These are phyloP conservation scores for Aspergillus japonicus DNA, from an alignment of 2,329 filamentous ascomycete genomes.

Conservation along the genomic window DNA sequence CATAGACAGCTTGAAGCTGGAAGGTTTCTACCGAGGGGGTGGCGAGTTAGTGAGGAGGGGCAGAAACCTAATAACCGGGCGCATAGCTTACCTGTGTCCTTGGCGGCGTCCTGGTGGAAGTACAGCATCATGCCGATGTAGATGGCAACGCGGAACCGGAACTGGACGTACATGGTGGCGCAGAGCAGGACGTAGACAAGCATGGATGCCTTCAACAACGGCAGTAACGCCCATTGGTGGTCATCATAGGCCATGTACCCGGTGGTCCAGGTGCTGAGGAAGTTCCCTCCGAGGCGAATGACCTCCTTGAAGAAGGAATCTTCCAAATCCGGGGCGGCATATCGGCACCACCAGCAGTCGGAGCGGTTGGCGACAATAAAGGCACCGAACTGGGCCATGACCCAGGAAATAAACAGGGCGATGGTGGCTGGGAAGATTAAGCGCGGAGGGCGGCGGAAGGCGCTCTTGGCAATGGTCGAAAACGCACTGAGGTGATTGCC, in stretches of 20 bases:
- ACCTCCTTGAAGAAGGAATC: conserved; percentile 49
- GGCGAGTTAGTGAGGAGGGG: background rate
- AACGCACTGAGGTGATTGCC: conserved; percentile 48
- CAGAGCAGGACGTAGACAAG: conserved; percentile 51
- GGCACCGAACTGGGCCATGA: conserved; percentile 49
- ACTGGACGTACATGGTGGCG: conserved; percentile 47
- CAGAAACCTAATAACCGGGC: background rate
- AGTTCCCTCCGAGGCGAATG: conserved; percentile 45
- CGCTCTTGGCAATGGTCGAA: conserved; percentile 52
- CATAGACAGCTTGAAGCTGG: conserved; percentile 53
- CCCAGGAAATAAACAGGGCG: conserved; percentile 52
- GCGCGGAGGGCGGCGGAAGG: conserved; percentile 54
- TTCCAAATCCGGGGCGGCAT: conserved; percentile 48
- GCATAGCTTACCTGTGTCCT: conserved; percentile 45
- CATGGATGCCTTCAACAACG: conserved; percentile 52
- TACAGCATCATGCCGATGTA: conserved; percentile 50
- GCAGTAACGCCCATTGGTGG: conserved; percentile 56
- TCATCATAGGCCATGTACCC: conserved; percentile 54
- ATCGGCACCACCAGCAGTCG: conserved; percentile 54
- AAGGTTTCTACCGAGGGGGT: conserved; percentile 48
- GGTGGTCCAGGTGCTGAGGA: conserved; percentile 52
- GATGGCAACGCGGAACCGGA: conserved; percentile 48
- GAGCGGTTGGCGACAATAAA: conserved; percentile 50
- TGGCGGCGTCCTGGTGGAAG: conserved; percentile 49
- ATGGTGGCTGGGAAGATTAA: conserved; percentile 54